Evolutionary conservation across 805 yeast genomes (phyloP).

Genomic region (Yarrowia yakushimensis): DNA sequence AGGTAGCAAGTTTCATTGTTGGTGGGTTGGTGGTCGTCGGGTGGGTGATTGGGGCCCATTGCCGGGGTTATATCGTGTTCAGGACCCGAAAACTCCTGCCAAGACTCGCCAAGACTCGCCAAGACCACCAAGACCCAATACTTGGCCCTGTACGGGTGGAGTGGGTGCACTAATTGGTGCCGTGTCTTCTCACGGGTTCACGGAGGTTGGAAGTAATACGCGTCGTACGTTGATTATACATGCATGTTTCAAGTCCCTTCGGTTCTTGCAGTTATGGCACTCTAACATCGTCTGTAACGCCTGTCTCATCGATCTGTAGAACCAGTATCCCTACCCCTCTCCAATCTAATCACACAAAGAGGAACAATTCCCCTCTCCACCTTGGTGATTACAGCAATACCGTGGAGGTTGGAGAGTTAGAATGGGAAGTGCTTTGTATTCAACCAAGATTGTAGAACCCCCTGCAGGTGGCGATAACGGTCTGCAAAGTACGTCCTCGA

Average conservation of each 20-base stretch:
- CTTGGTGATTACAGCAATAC: background rate
- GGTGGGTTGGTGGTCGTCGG: background rate
- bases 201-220: background rate
- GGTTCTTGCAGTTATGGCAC: background rate
- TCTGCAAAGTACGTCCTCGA: too few relatives aligned
- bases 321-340: background rate
- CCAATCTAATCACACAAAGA: background rate
- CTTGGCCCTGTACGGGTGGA: background rate
- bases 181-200: slow-evolving; percentile 5
- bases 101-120: slow-evolving; percentile 1
- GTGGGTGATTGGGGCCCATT: background rate
- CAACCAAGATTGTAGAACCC: too few relatives aligned
- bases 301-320: background rate
- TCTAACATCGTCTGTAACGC: too few relatives aligned
- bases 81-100: background rate
- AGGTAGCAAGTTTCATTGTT: background rate
- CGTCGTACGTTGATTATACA: background rate
- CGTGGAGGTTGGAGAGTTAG: background rate
- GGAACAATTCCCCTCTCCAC: background rate
- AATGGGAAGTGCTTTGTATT: too few relatives aligned
- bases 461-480: too few relatives aligned
- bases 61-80: background rate
- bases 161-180: slow-evolving; percentile 15
- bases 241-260: background rate
- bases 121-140: slow-evolving; percentile 3